Base-by-base conservation (phyloP, 2,329 filamentous ascomycete genomes). In the Trichophyton rubrum region DNA sequence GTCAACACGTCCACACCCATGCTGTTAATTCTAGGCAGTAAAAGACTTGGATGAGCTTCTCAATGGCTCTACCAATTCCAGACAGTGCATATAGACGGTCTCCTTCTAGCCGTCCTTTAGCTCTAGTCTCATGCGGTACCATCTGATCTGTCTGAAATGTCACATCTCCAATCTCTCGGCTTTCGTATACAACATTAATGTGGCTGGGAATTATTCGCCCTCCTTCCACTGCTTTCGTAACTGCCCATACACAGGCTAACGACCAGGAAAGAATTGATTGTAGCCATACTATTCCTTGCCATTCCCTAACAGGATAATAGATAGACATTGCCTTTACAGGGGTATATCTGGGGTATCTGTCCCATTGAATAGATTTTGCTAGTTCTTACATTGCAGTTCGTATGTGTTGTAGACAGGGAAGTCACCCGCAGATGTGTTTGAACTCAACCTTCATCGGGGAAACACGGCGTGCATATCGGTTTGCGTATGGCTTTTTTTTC, bases 91-190 rank as follows among this genome's bases (percentile, higher is more conserved):
- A 27, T 55, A 38, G 51, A 33, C n/a, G 24, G 51, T 8, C n/a
- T 55, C 51, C 27, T 6, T 9, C 27, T 15, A 22, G 24, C 13
- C 49, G 22, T 8, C 49, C 49, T 15, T 33, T 33, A 30, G 22
- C 9, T 27, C 15, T 13, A 55, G 17, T 55, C 33, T 38, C 51
- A 35, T 55, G 51, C 27, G 51, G 51, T 55, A 55, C 30, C 51
- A 55, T 55, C 51, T 55, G 51, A 55, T 55, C 51, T 35, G 33
- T 55, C 51, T 11, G 13, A 55, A 33, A 55, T 55, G 51, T 55
- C 27, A 35, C 51, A 55, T 35, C n/a, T 13, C n/a, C 24, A 11
- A 27, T 53, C 49, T 53, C 49, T 33, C 22, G 22, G 27, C 22
- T 53, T 51, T 24, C 49, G 30, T 55, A 55, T 55, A 55, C 51